Percentiles rank a stretch among this genome's conserved stretches.
Evolutionary conservation across 805 yeast species (phyloP).

Genomic region (Pichia heedii): DNA sequence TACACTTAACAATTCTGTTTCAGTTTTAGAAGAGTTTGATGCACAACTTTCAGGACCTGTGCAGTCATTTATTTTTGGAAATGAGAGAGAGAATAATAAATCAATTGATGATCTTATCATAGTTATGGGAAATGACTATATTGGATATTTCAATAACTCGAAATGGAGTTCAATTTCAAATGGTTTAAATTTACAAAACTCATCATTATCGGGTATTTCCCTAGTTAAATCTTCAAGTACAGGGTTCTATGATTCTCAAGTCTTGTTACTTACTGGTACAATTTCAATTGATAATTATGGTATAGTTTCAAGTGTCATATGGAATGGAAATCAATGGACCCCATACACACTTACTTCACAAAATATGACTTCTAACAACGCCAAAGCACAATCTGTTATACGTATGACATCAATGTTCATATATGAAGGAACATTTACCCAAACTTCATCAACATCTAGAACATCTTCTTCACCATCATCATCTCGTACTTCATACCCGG

Average conservation of each 20-base stretch:
- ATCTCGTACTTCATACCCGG: neutral
- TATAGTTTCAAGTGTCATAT: slow-evolving; percentile 49
- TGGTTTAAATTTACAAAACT: slow-evolving; percentile 25
- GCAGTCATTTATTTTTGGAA: slow-evolving; percentile 17
- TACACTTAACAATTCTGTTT: slow-evolving; percentile 32
- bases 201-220: slow-evolving; percentile 35
- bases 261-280: slow-evolving; percentile 51
- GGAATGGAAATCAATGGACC: slow-evolving; percentile 56
- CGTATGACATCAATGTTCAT: slow-evolving; percentile 31
- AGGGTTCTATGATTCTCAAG: slow-evolving; percentile 32
- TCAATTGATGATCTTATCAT: slow-evolving; percentile 32
- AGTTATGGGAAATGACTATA: slow-evolving; percentile 31
- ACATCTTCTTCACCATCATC: slow-evolving; percentile 6
- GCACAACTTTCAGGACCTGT: slow-evolving; percentile 27
- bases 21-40: slow-evolving; percentile 13
- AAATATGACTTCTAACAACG: slow-evolving; percentile 17
- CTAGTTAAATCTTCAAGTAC: slow-evolving; percentile 21
- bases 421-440: slow-evolving; percentile 23
- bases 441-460: slow-evolving; percentile 14
- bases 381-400: slow-evolving; percentile 25
- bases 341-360: slow-evolving; percentile 48
- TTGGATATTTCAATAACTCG: slow-evolving; percentile 37
- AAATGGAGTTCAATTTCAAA: slow-evolving; percentile 38
- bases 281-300: slow-evolving; percentile 45
- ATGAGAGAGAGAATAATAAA: slow-evolving; percentile 35